These are phyloP conservation scores for Pulveroboletus sp. DNA, from an alignment of 768 basidiomycete genomes.

Conservation along the genomic window DNA sequence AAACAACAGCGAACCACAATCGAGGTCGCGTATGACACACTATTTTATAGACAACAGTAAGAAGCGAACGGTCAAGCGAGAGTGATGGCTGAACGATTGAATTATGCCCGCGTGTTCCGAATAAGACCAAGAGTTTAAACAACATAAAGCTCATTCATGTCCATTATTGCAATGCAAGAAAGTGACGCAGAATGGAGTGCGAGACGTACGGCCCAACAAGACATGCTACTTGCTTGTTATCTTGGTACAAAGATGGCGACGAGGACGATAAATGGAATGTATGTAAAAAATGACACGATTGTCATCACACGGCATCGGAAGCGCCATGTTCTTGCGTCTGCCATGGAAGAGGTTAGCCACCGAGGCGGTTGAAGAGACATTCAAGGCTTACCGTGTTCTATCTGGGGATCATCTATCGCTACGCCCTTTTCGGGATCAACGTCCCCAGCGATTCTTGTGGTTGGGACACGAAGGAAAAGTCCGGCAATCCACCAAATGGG, in stretches of 20 bases:
- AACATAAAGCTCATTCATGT: slow-evolving; percentile 13
- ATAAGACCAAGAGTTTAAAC: slow-evolving; percentile 10
- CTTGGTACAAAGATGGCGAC: slow-evolving; percentile 57
- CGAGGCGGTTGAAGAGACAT: not conserved
- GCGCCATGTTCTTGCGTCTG: slow-evolving; percentile 74
- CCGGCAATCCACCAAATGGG: slow-evolving; percentile 65
- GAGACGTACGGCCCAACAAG: slow-evolving; percentile 8
- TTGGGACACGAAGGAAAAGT: slow-evolving; percentile 49
- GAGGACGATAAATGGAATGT: slow-evolving; percentile 73
- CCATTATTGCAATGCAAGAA: slow-evolving; percentile 24
- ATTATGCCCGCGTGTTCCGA: slow-evolving; percentile 13
- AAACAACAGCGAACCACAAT: no score
- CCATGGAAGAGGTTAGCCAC: slow-evolving; percentile 4
- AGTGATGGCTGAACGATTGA: slow-evolving; percentile 14
- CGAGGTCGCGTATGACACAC: slow-evolving; percentile 22
- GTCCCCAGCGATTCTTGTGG: slow-evolving; percentile 58
- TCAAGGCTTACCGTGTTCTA: slow-evolving; percentile 59
- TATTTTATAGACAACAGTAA: slow-evolving; percentile 26
- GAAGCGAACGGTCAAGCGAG: slow-evolving; percentile 21
- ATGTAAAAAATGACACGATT: slow-evolving; percentile 62
- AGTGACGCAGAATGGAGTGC: slow-evolving; percentile 7
- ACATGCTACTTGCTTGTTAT: slow-evolving; percentile 17
- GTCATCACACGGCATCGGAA: slow-evolving; percentile 72
- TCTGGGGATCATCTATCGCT: slow-evolving; percentile 71
- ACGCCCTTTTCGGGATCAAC: slow-evolving; percentile 61